Conservation (phyloP, 2,329 filamentous ascomycete species). For the Trichoderma semiorbis region DNA sequence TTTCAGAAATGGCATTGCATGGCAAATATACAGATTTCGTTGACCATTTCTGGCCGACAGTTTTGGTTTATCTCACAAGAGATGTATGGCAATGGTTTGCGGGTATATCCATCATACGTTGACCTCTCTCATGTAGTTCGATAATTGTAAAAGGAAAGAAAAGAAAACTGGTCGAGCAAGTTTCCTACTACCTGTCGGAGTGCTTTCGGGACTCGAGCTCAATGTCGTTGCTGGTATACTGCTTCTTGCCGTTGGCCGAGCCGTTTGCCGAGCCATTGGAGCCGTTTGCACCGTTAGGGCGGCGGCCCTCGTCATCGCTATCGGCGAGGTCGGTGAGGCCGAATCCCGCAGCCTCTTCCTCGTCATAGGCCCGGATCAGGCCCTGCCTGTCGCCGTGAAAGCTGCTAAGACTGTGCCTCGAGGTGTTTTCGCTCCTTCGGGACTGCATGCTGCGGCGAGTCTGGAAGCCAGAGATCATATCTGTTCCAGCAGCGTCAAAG, state of each 20-base stretch:
- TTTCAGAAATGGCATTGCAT: not conserved
- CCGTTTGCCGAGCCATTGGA: conserved; percentile 41
- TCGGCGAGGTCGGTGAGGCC: conserved; percentile 77
- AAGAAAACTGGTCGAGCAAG: not conserved
- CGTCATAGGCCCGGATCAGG: conserved; percentile 84
- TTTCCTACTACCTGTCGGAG: conserved; percentile 30
- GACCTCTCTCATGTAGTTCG: not conserved
- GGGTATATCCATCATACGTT: conserved; percentile 17
- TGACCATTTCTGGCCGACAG: not conserved
- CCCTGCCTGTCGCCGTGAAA: conserved; percentile 70
- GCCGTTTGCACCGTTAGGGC: conserved; percentile 12
- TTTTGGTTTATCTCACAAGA: conserved; percentile 11
- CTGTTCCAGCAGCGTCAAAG: conserved; percentile 81
- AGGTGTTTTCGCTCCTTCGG: conserved; percentile 67
- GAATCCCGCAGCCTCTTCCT: conserved; percentile 71
- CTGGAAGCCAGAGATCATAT: conserved; percentile 83
- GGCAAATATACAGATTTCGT: conserved; percentile 8
- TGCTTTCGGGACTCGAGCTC: conserved; percentile 50
- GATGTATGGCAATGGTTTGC: conserved; percentile 6
- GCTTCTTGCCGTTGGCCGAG: conserved; percentile 42
- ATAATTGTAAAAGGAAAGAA: not conserved
- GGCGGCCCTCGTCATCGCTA: conserved; percentile 58
- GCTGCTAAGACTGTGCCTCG: conserved; percentile 61
- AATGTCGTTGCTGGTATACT: conserved; percentile 40
- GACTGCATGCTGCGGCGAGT: conserved; percentile 93